Percentiles rank a stretch among this genome's conserved stretches.
Conservation (phyloP, 2,329 filamentous ascomycete genomes). For the Ophiocordyceps camponoti-rufipedis region DNA sequence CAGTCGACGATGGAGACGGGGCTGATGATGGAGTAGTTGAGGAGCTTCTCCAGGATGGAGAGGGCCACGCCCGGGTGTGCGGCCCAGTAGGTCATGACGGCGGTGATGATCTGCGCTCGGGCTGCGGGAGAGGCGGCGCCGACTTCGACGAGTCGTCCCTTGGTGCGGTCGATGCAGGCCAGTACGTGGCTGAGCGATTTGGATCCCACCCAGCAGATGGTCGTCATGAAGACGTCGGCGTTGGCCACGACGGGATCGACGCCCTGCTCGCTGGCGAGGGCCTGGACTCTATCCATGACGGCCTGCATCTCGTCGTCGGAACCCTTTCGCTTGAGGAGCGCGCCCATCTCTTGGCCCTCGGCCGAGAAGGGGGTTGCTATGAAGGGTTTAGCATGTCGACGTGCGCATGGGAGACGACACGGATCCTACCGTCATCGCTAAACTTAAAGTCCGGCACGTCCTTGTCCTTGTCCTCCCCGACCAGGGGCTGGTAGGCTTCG, state of each 20-base stretch:
- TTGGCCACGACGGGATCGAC: slow-evolving; percentile 70
- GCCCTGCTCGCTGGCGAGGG: slow-evolving; percentile 51
- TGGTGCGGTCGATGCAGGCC: slow-evolving; percentile 87
- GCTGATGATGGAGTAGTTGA: slow-evolving; percentile 91
- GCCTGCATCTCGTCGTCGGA: slow-evolving; percentile 73
- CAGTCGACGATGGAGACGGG: slow-evolving; percentile 77
- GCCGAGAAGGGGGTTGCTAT: slow-evolving; percentile 61
- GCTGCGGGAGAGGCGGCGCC: slow-evolving; percentile 58
- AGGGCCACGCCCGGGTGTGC: slow-evolving; percentile 84
- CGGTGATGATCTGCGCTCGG: slow-evolving; percentile 72
- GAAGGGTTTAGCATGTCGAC: not conserved
- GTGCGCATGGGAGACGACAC: not conserved
- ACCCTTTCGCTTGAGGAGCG: slow-evolving; percentile 68
- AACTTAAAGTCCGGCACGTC: slow-evolving; percentile 96
- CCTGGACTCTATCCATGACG: slow-evolving; percentile 63
- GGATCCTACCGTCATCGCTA: slow-evolving; percentile 45
- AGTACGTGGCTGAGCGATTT: slow-evolving; percentile 94
- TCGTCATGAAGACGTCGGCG: slow-evolving; percentile 84
- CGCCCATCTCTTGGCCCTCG: slow-evolving; percentile 68
- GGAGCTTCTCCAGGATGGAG: slow-evolving; percentile 85
- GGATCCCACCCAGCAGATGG: slow-evolving; percentile 81
- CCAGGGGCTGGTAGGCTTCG: slow-evolving; percentile 61
- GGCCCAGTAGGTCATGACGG: slow-evolving; percentile 84
- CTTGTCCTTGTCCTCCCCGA: slow-evolving; percentile 76
- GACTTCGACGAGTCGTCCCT: slow-evolving; percentile 68